These are phyloP conservation scores for Colletotrichum melonis DNA, from an alignment of 2,329 filamentous ascomycete genomes.

Conservation along the genomic window DNA sequence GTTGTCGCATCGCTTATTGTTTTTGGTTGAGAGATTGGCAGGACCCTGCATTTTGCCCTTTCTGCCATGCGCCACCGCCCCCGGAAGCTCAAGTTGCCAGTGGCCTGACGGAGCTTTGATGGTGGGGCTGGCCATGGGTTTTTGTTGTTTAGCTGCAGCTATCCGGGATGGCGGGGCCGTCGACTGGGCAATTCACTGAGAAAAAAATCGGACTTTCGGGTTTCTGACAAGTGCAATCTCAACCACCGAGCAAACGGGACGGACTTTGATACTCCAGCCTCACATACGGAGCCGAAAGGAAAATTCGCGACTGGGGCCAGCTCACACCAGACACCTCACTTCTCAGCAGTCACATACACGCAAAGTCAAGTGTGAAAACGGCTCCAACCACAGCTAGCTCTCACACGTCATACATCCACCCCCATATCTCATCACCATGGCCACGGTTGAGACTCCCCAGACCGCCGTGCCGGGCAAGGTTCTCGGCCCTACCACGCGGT, in stretches of 20 bases:
- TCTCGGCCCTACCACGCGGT: conserved; percentile 75
- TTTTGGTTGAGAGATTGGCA: conserved; percentile 31
- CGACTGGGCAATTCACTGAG: conserved; percentile 5
- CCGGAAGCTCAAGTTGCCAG: conserved; percentile 23
- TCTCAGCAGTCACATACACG: neutral
- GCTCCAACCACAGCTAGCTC: neutral
- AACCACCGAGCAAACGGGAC: conserved; percentile 19
- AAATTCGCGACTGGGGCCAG: neutral
- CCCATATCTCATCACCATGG: conserved; percentile 40
- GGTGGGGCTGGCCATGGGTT: neutral
- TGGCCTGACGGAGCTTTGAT: conserved; percentile 27
- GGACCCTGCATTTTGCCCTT: conserved; percentile 34
- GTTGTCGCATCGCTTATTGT: conserved; percentile 25
- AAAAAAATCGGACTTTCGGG: conserved; percentile 34
- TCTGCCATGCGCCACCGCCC: conserved; percentile 35
- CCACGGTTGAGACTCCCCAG: conserved; percentile 53
- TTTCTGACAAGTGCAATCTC: conserved; percentile 20
- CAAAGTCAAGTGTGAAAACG: neutral
- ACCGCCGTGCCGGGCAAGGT: conserved; percentile 85
- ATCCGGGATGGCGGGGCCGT: conserved; percentile 28
- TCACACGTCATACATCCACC: conserved; percentile 19
- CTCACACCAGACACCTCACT: neutral
- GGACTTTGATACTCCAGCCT: conserved; percentile 14
- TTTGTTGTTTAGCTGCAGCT: neutral
- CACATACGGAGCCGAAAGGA: conserved; percentile 1